Evolutionary conservation across 176 grass and related monocot species (phyloP).

Genomic region (Aegilops tauschii): DNA sequence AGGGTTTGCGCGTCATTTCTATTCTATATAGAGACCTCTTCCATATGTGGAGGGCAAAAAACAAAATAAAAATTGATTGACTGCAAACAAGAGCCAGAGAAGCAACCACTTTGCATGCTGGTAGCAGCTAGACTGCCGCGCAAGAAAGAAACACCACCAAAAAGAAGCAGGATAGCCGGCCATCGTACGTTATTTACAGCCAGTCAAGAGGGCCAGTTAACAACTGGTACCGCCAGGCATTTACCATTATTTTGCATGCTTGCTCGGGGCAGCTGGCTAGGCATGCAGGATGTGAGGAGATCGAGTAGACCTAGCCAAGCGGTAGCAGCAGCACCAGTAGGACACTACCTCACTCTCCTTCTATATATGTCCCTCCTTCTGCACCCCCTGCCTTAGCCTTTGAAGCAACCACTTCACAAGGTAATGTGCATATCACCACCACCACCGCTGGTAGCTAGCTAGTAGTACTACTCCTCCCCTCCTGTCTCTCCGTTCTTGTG

Average conservation of each 20-base stretch:
- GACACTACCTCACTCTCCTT: slow-evolving; percentile 23
- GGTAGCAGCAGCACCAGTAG: neutral
- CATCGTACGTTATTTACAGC: neutral
- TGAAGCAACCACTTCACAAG: slow-evolving; percentile 47
- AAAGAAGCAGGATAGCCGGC: too few relatives aligned
- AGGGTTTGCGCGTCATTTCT: too few relatives aligned
- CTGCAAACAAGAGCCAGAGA: too few relatives aligned
- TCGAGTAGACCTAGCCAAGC: neutral
- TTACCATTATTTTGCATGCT: neutral
- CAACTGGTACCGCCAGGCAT: neutral
- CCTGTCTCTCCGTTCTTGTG: slow-evolving; percentile 21
- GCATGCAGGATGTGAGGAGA: neutral
- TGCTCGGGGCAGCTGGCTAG: neutral
- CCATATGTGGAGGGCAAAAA: too few relatives aligned
- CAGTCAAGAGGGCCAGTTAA: neutral
- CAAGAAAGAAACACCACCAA: too few relatives aligned
- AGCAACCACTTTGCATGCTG: too few relatives aligned
- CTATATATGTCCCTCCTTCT: slow-evolving; percentile 52
- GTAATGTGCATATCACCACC: slow-evolving; percentile 24
- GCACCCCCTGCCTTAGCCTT: slow-evolving; percentile 50
- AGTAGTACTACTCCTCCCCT: neutral
- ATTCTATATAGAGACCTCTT: too few relatives aligned
- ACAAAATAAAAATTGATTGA: too few relatives aligned
- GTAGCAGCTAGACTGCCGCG: too few relatives aligned
- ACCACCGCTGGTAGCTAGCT: too few relatives aligned